Evolutionary conservation across 2,329 filamentous ascomycete species (phyloP).

Genomic region (Knufia petricola): DNA sequence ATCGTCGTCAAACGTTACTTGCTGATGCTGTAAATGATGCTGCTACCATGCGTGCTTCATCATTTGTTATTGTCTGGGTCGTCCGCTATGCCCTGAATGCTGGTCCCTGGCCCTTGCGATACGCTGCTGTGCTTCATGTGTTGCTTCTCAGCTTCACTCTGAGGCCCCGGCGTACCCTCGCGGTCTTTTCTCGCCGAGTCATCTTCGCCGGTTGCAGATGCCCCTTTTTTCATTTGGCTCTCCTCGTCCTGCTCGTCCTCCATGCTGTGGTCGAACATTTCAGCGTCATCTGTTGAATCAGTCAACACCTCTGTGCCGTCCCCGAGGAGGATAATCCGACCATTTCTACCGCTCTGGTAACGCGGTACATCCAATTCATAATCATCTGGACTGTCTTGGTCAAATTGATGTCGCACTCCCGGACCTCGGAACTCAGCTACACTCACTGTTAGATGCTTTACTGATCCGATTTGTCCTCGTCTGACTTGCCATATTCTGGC

Average conservation of each 20-base stretch:
- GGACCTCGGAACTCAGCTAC: slow-evolving; percentile 78
- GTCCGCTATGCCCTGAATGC: slow-evolving; percentile 15
- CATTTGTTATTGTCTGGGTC: slow-evolving; percentile 12
- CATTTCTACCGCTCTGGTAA: slow-evolving; percentile 58
- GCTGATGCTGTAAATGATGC: slow-evolving; percentile 5
- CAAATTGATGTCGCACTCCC: slow-evolving; percentile 71
- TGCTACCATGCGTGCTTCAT: slow-evolving; percentile 3
- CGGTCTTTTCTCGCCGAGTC: slow-evolving; percentile 33
- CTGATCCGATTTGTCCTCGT: slow-evolving; percentile 34
- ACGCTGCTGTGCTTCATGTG: slow-evolving; percentile 11
- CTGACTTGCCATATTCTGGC: slow-evolving; percentile 93
- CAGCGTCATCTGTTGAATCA: slow-evolving; percentile 69
- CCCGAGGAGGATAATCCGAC: slow-evolving; percentile 86
- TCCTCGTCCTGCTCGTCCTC: slow-evolving; percentile 76
- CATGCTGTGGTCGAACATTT: slow-evolving; percentile 80
- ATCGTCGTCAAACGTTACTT: slow-evolving; percentile 12
- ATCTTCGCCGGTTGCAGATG: slow-evolving; percentile 27
- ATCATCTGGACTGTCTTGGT: slow-evolving; percentile 56
- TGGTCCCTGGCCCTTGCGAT: slow-evolving; percentile 12
- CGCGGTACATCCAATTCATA: slow-evolving; percentile 42
- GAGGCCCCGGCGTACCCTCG: slow-evolving; percentile 44
- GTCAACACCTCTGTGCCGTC: slow-evolving; percentile 89
- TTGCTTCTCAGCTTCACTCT: slow-evolving; percentile 19
- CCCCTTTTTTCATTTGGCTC: slow-evolving; percentile 67
- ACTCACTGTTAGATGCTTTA: slow-evolving; percentile 32